phyloP scores from a whole-genome alignment of 1,139 yeast species.

The Hemisphaericaspora lyxosophila region DNA sequence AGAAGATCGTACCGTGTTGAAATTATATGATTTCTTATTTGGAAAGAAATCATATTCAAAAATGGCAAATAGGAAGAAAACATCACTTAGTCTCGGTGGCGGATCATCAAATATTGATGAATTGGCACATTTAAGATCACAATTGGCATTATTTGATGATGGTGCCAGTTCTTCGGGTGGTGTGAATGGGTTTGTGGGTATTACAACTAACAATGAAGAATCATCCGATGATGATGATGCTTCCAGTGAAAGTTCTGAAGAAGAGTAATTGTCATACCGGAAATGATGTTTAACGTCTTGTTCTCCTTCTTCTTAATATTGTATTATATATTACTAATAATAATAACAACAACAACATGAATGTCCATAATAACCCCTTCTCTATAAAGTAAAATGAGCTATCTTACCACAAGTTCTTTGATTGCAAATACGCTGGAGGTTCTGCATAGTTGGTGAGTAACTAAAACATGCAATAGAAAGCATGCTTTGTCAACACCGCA shows the following conservation, averaged over 20 bases:
- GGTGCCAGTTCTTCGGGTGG: constrained; percentile 25
- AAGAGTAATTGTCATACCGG: constrained; percentile 39
- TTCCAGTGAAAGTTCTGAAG: constrained; percentile 59
- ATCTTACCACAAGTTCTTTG: no score
- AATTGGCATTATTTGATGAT: constrained; percentile 74
- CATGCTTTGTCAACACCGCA: no score
- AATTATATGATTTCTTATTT: constrained; percentile 77
- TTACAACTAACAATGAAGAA: constrained; percentile 31
- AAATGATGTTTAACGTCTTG: constrained; percentile 4
- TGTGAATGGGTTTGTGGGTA: constrained; percentile 27
- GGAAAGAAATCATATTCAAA: constrained; percentile 50
- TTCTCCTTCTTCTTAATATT: no score
- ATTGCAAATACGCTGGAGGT: no score
- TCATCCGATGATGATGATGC: constrained; percentile 42
- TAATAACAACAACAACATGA: no score
- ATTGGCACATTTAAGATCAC: constrained; percentile 80
- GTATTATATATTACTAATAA: constrained; percentile 1
- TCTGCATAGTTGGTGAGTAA: no score
- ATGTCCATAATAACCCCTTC: no score
- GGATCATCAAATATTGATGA: constrained; percentile 75
- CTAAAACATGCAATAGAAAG: no score
- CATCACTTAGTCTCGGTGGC: constrained; percentile 52
- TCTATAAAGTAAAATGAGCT: no score
- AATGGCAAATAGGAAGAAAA: constrained; percentile 45
- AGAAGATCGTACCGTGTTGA: constrained; percentile 79